Evolutionary conservation across 768 basidiomycete genomes (phyloP).

Genomic region (Dioszegia crocea): DNA sequence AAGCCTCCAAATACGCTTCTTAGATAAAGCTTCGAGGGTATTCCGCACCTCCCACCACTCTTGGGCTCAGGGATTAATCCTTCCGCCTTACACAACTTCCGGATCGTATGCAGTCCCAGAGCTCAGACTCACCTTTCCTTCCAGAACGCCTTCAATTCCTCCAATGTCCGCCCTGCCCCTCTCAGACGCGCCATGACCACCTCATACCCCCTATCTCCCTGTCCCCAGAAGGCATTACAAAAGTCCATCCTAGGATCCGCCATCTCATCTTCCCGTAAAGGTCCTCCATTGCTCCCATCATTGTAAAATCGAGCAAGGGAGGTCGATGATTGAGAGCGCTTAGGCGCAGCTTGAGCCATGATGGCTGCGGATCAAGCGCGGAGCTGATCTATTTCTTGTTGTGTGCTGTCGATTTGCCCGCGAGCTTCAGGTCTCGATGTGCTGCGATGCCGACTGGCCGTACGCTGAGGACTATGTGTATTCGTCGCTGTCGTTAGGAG

Average conservation of each 20-base stretch:
- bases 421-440: no score
- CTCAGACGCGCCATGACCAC: conserved; percentile 82
- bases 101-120: no score
- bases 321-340: conserved; percentile 43
- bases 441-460: no score
- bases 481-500: background rate
- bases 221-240: conserved; percentile 96
- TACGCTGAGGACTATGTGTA: no score
- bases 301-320: conserved; percentile 44
- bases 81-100: no score
- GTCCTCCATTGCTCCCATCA: conserved; percentile 53
- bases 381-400: background rate
- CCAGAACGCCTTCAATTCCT: conserved; percentile 83
- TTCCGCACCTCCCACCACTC: no score
- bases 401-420: no score
- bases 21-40: no score
- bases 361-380: background rate
- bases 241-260: conserved; percentile 68
- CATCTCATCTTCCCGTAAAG: conserved; percentile 71
- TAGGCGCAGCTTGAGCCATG: conserved; percentile 29
- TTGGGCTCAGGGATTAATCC: no score
- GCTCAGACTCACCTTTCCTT: conserved; percentile 72
- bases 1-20: no score
- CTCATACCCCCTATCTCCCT: conserved; percentile 79
- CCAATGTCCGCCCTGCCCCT: conserved; percentile 76